Conservation (phyloP, 2,329 filamentous ascomycete species). For the Talaromyces piceae region DNA sequence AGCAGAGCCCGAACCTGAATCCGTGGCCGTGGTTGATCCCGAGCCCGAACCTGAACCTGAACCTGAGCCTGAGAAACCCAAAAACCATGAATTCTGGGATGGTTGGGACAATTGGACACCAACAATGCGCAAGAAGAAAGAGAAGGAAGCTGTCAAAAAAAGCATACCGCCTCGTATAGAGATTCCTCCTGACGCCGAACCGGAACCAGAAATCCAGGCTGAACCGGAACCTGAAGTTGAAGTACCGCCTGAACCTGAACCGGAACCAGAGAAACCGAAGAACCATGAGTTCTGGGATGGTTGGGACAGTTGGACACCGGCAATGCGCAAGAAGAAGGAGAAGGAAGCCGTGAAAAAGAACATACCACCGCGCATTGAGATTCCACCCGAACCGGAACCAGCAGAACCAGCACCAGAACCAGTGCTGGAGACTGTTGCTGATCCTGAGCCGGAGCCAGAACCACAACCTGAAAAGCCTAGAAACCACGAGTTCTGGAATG, state of each 20-base stretch:
- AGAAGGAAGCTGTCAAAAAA: slow-evolving; percentile 6
- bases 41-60: slow-evolving; percentile 5
- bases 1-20: slow-evolving; percentile 15
- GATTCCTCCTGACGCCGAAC: slow-evolving; percentile 4
- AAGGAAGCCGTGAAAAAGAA: slow-evolving; percentile 9
- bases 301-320: slow-evolving; percentile 1
- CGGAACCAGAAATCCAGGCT: slow-evolving; percentile 21
- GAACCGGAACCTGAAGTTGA: slow-evolving; percentile 18
- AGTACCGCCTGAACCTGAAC: slow-evolving; percentile 12
- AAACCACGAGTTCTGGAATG: slow-evolving; percentile 10
- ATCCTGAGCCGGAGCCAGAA: slow-evolving; percentile 4
- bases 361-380: slow-evolving; percentile 1
- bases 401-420: slow-evolving; percentile 1
- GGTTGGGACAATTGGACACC: slow-evolving; percentile 4
- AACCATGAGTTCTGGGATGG: slow-evolving; percentile 10
- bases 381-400: too few relatives aligned
- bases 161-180: slow-evolving; percentile 11
- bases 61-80: neutral
- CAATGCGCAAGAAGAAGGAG: slow-evolving; percentile 5
- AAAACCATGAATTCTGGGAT: slow-evolving; percentile 10
- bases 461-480: neutral
- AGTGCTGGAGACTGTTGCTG: slow-evolving; percentile 5
- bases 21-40: slow-evolving; percentile 5
- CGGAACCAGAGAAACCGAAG: slow-evolving; percentile 5
- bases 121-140: slow-evolving; percentile 5